phyloP scores from a whole-genome alignment of 805 yeast genomes.

The Alloascoidea hylecoeti region DNA sequence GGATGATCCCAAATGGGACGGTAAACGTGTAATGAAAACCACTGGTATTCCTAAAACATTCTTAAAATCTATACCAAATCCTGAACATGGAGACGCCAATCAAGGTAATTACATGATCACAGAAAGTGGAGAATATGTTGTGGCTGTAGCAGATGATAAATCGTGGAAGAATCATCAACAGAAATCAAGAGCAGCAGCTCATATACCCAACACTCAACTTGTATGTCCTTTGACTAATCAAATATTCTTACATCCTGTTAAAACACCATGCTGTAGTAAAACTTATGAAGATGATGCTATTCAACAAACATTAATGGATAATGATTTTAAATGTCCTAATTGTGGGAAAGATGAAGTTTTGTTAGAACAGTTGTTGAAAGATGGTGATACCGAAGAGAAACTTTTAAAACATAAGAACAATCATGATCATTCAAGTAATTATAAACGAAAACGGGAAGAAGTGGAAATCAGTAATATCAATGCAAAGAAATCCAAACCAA shows the following conservation, averaged over 20 bases:
- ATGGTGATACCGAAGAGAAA: slow-evolving; percentile 42
- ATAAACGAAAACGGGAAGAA: slow-evolving; percentile 1
- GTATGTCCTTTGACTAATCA: slow-evolving; percentile 60
- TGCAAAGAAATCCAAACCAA: neutral
- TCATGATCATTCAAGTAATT: slow-evolving; percentile 3
- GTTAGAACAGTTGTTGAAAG: slow-evolving; percentile 55
- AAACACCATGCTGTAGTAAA: slow-evolving; percentile 67
- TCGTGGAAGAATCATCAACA: slow-evolving; percentile 85
- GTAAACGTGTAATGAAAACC: slow-evolving; percentile 77
- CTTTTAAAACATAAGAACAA: no score
- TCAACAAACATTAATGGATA: slow-evolving; percentile 56
- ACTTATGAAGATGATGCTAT: slow-evolving; percentile 45
- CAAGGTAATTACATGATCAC: slow-evolving; percentile 61
- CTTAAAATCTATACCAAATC: slow-evolving; percentile 74
- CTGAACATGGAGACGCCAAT: slow-evolving; percentile 43
- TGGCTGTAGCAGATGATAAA: slow-evolving; percentile 86
- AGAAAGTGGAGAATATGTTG: slow-evolving; percentile 90
- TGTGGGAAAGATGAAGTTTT: slow-evolving; percentile 64
- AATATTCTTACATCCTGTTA: slow-evolving; percentile 57
- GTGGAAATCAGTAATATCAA: no score
- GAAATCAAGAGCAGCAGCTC: slow-evolving; percentile 28
- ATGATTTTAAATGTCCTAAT: slow-evolving; percentile 84
- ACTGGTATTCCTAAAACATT: slow-evolving; percentile 96
- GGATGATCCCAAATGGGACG: slow-evolving; percentile 87
- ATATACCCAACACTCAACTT: slow-evolving; percentile 39